phyloP scores from a whole-genome alignment of 2,329 filamentous ascomycete species.

The Claviceps fusiformis region DNA sequence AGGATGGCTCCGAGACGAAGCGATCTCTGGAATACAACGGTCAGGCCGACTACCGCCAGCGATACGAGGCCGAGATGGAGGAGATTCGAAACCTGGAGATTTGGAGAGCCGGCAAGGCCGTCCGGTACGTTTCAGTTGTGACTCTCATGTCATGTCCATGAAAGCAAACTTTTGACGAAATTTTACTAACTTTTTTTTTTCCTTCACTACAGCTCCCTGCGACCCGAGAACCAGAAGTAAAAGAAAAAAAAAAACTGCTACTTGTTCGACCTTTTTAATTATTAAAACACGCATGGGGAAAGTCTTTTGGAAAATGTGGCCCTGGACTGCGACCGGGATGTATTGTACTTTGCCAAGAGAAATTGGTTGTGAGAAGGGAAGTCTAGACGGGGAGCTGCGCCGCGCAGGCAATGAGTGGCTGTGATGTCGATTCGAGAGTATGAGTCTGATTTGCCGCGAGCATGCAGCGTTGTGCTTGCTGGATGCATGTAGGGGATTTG shows the following conservation, averaged over 20 bases:
- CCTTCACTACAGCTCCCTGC: constrained; percentile 44
- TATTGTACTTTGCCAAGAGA: constrained; percentile 2
- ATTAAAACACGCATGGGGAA: constrained; percentile 1
- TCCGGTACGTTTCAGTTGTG: constrained; percentile 46
- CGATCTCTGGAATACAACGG: constrained; percentile 95
- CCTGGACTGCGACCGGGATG: background rate
- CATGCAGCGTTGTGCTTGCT: background rate
- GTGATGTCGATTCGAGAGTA: constrained; percentile 3
- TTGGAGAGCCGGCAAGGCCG: constrained; percentile 97
- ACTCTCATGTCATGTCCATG: background rate
- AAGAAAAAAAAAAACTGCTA: background rate
- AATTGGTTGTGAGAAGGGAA: background rate
- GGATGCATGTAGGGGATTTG: background rate
- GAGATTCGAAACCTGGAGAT: constrained; percentile 98
- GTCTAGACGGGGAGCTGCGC: background rate
- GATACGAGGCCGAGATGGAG: constrained; percentile 96
- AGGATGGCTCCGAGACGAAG: constrained; percentile 85
- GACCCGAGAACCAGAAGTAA: constrained; percentile 78
- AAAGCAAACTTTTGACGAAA: background rate
- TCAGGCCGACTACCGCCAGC: constrained; percentile 89
- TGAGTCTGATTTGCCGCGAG: background rate
- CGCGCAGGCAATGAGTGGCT: background rate
- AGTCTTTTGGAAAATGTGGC: constrained; percentile 1
- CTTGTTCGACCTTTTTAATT: background rate
- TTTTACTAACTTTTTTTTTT: background rate